Evolutionary conservation across 768 basidiomycete species (phyloP).

Genomic region (Gymnopilus junonius): DNA sequence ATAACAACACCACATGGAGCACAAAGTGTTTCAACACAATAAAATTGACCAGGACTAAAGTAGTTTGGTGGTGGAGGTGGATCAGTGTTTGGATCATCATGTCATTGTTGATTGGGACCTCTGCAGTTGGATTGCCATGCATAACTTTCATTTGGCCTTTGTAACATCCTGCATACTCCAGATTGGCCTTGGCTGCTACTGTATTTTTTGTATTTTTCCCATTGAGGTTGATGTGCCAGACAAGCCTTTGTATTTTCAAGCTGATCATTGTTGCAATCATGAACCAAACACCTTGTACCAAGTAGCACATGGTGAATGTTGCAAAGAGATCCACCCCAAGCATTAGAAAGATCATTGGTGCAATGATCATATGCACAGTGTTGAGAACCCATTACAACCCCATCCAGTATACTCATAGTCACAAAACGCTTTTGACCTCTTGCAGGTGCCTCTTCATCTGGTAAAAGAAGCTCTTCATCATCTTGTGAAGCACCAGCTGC

Average conservation of each 20-base stretch:
- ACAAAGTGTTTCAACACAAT: conserved; percentile 22
- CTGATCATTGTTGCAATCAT: conserved; percentile 19
- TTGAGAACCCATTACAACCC: conserved; percentile 16
- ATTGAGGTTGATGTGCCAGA: conserved; percentile 21
- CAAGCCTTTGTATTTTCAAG: conserved; percentile 25
- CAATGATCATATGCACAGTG: conserved; percentile 31
- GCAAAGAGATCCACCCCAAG: conserved; percentile 29
- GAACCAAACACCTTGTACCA: conserved; percentile 23
- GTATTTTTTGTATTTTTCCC: conserved; percentile 16
- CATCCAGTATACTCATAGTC: conserved; percentile 20
- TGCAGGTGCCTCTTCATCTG: no score
- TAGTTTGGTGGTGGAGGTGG: conserved; percentile 1
- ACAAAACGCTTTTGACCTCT: not conserved
- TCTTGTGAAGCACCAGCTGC: no score
- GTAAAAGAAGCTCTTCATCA: no score
- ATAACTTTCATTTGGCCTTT: conserved; percentile 13
- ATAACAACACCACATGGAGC: conserved; percentile 20
- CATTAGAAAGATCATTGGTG: conserved; percentile 20
- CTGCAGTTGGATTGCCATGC: conserved; percentile 8
- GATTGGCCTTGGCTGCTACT: conserved; percentile 11
- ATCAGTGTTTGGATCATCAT: conserved; percentile 10
- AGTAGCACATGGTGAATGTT: conserved; percentile 14
- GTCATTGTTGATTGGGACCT: not conserved
- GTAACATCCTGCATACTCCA: conserved; percentile 20
- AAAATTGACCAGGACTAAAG: conserved; percentile 14